These are phyloP conservation scores for Lactarius vividus DNA, from an alignment of 768 basidiomycete genomes.

Conservation along the genomic window DNA sequence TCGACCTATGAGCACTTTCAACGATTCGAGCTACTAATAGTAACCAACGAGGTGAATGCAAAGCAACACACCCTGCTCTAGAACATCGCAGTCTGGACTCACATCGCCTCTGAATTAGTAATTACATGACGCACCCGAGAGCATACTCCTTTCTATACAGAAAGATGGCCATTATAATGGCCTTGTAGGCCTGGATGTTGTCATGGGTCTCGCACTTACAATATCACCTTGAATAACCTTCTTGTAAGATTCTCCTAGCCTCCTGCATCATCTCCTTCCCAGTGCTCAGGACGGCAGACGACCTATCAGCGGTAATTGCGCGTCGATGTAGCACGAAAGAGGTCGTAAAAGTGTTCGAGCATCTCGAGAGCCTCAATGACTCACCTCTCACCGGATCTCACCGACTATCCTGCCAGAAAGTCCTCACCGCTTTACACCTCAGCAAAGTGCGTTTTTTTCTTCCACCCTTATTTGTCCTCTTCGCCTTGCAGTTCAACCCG, in stretches of 20 bases:
- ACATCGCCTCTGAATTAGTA: slow-evolving; percentile 28
- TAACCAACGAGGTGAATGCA: neutral
- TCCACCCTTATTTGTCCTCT: too few relatives aligned
- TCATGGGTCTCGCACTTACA: neutral
- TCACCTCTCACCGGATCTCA: too few relatives aligned
- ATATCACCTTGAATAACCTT: neutral
- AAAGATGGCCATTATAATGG: slow-evolving; percentile 15
- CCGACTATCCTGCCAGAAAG: slow-evolving; percentile 75
- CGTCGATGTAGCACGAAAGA: slow-evolving; percentile 41
- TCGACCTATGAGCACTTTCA: neutral
- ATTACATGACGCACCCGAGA: slow-evolving; percentile 25
- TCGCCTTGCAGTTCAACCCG: slow-evolving; percentile 9
- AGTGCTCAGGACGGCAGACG: slow-evolving; percentile 31
- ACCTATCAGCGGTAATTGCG: slow-evolving; percentile 37
- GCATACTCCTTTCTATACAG: slow-evolving; percentile 23
- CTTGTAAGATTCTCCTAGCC: slow-evolving; percentile 40
- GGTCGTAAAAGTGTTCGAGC: slow-evolving; percentile 40
- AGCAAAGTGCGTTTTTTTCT: slow-evolving; percentile 54
- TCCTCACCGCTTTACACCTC: slow-evolving; percentile 63
- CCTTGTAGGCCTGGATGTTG: slow-evolving; percentile 24
- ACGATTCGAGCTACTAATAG: too few relatives aligned
- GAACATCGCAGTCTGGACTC: slow-evolving; percentile 25
- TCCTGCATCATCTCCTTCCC: slow-evolving; percentile 40
- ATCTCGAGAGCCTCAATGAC: too few relatives aligned
- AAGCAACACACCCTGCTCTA: neutral